Evolutionary conservation across 73 alveolate species (phyloP).

Genomic region (Tetrahymena borealis): DNA sequence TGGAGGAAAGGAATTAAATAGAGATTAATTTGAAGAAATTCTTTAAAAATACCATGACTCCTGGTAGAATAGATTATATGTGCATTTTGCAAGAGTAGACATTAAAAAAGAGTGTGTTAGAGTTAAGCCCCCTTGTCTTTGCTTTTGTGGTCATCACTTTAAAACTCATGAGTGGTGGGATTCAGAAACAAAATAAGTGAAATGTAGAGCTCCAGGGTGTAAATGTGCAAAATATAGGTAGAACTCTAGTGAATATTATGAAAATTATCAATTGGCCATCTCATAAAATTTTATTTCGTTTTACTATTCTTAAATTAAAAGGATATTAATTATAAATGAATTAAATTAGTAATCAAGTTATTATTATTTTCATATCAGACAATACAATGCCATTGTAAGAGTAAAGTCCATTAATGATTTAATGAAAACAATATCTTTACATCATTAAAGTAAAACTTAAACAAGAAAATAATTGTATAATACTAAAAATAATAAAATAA

Average conservation of each 20-base stretch:
- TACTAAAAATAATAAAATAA: too few relatives aligned
- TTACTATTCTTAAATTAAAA: too few relatives aligned
- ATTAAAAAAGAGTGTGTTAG: neutral
- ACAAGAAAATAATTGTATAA: too few relatives aligned
- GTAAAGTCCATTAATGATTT: too few relatives aligned
- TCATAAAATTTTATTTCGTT: too few relatives aligned
- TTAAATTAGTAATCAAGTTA: too few relatives aligned
- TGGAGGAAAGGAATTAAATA: conserved; percentile 2
- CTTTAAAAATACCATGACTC: neutral
- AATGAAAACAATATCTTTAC: too few relatives aligned
- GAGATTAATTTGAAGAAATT: neutral
- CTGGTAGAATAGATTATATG: conserved; percentile 1
- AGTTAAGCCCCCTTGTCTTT: neutral
- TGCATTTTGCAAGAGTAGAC: neutral
- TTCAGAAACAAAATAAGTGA: neutral
- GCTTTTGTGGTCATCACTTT: conserved; percentile 5
- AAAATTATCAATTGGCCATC: too few relatives aligned
- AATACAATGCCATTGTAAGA: too few relatives aligned
- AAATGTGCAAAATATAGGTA: neutral
- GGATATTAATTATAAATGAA: too few relatives aligned
- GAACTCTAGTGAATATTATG: neutral
- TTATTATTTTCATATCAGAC: too few relatives aligned
- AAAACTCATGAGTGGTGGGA: conserved; percentile 19
- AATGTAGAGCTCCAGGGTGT: conserved; percentile 9
- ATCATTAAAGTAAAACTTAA: too few relatives aligned